Conservation (phyloP, 2,329 filamentous ascomycete genomes). For the Aureobasidium leucospermi region DNA sequence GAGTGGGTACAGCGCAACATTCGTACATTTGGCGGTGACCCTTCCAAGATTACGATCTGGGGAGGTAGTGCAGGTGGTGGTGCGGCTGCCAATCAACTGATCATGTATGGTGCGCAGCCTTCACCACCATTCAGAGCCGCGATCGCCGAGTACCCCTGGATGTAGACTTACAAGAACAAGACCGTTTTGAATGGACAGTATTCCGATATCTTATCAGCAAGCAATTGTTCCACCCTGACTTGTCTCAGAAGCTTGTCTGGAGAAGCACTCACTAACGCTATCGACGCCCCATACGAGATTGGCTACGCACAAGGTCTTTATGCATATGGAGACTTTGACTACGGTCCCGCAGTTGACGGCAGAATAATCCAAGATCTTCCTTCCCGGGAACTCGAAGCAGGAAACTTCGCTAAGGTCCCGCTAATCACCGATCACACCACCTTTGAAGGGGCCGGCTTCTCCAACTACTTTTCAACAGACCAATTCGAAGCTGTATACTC, state of each 20-base stretch:
- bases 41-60: conserved; percentile 29
- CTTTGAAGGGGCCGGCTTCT: too few species aligned
- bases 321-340: conserved; percentile 36
- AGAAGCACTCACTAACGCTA: conserved; percentile 17
- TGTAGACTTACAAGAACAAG: conserved; percentile 24
- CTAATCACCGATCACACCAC: too few species aligned
- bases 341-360: conserved; percentile 35
- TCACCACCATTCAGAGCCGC: conserved; percentile 37
- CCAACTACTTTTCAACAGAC: too few species aligned
- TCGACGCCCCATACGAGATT: conserved; percentile 19
- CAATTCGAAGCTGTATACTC: too few species aligned
- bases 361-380: conserved; percentile 32
- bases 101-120: conserved; percentile 30
- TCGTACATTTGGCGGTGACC: conserved; percentile 29
- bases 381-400: conserved; percentile 26
- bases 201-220: conserved; percentile 23
- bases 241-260: conserved; percentile 21
- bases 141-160: conserved; percentile 26
- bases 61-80: conserved; percentile 28
- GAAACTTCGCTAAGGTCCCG: conserved; percentile 25
- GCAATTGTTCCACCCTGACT: conserved; percentile 26
- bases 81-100: conserved; percentile 27
- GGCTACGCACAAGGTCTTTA: conserved; percentile 20
- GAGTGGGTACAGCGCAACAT: conserved; percentile 34
- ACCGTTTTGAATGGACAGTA: conserved; percentile 26